Conservation (phyloP, 768 basidiomycete genomes). For the Serpula lacrymans region DNA sequence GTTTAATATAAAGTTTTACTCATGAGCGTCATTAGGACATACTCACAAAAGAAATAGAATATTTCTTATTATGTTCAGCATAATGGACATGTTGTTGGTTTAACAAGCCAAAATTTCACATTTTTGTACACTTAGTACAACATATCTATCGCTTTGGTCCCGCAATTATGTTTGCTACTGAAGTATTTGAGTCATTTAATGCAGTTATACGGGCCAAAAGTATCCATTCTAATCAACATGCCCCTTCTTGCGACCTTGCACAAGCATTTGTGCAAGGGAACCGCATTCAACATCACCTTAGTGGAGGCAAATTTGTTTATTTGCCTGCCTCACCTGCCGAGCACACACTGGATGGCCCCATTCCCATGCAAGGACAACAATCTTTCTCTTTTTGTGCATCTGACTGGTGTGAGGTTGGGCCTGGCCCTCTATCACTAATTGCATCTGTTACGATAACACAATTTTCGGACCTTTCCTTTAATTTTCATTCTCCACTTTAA, state of each 20-base stretch:
- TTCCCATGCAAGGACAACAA: no score
- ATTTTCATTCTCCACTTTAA: no score
- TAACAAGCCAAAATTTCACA: conserved; percentile 44
- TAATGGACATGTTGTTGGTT: conserved; percentile 31
- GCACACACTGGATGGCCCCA: no score
- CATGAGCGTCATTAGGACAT: conserved; percentile 10
- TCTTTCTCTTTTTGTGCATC: no score
- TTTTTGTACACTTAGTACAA: conserved; percentile 33
- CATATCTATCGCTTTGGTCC: conserved; percentile 40
- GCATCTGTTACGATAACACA: no score
- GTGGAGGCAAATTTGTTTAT: no score
- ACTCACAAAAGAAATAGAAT: conserved; percentile 27
- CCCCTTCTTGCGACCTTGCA: conserved; percentile 31
- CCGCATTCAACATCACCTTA: conserved; percentile 23
- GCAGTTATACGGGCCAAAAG: conserved; percentile 29
- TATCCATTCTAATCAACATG: conserved; percentile 32
- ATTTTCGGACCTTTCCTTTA: no score
- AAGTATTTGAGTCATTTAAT: conserved; percentile 41
- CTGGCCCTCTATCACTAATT: no score
- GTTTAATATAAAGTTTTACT: conserved; percentile 2
- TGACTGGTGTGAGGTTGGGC: no score
- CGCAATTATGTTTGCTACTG: conserved; percentile 41
- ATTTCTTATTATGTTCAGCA: conserved; percentile 32
- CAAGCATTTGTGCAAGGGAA: conserved; percentile 21
- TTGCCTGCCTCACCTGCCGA: no score